Evolutionary conservation across 2,329 filamentous ascomycete genomes (phyloP).

Genomic region (Bipolaris zeicola): DNA sequence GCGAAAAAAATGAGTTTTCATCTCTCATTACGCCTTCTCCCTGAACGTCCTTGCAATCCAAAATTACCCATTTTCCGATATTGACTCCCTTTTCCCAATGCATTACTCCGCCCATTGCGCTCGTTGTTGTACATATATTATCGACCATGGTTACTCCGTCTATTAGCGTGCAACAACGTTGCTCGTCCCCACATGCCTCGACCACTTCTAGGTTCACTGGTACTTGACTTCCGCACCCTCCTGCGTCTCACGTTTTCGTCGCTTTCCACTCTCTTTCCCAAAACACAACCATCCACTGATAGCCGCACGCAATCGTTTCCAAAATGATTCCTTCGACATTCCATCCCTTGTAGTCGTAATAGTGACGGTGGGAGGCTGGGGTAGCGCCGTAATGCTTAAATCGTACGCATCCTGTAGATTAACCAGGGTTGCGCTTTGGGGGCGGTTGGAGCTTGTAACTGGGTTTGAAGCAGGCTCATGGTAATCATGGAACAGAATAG

Average conservation of each 20-base stretch:
- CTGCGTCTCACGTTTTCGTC: background rate
- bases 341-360: background rate
- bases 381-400: conserved; percentile 18
- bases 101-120: too few species aligned
- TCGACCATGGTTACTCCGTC: background rate
- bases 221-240: background rate
- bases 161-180: conserved; percentile 8
- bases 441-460: background rate
- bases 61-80: background rate
- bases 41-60: background rate
- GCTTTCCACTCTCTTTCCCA: background rate
- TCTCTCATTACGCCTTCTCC: background rate
- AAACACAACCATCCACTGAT: background rate
- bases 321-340: background rate
- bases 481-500: conserved; percentile 12
- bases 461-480: background rate
- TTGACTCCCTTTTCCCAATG: too few species aligned
- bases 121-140: background rate
- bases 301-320: background rate
- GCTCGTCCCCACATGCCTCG: background rate
- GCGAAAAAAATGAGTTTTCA: background rate
- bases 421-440: conserved; percentile 5
- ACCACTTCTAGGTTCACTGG: background rate
- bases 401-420: conserved; percentile 17
- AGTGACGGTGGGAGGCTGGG: background rate